phyloP scores from a whole-genome alignment of 2,329 filamentous ascomycete genomes.

The Endocalyx cinctus region DNA sequence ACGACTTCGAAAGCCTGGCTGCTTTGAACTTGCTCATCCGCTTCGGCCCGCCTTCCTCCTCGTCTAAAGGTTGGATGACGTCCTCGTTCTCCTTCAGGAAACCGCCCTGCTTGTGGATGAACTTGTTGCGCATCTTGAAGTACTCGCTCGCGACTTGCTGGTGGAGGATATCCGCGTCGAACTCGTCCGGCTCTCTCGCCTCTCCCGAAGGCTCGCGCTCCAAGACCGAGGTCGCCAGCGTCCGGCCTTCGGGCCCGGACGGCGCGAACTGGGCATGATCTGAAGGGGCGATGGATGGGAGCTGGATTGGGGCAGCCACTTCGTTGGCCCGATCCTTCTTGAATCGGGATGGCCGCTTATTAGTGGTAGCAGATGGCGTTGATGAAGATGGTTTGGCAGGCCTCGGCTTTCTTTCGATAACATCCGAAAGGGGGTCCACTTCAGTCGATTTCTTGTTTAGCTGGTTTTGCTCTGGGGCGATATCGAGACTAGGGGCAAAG shows the following conservation, averaged over 20 bases:
- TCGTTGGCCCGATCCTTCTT: constrained; percentile 35
- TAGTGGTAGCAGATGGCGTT: constrained; percentile 4
- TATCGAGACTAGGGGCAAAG: constrained; percentile 25
- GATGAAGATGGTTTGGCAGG: constrained; percentile 9
- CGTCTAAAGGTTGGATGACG: constrained; percentile 62
- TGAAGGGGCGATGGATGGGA: constrained; percentile 26
- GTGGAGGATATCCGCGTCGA: constrained; percentile 68
- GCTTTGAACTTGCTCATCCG: constrained; percentile 71
- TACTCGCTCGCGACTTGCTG: constrained; percentile 80
- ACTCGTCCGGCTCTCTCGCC: constrained; percentile 51
- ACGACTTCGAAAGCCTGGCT: constrained; percentile 56
- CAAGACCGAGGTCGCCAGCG: constrained; percentile 56
- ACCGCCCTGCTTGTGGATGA: constrained; percentile 79
- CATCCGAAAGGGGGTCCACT: constrained; percentile 47
- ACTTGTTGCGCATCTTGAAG: constrained; percentile 73
- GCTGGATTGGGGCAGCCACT: constrained; percentile 6
- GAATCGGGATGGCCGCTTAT: constrained; percentile 48
- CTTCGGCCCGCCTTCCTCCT: constrained; percentile 58
- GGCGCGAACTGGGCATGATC: constrained; percentile 38
- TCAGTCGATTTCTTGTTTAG: too few species aligned
- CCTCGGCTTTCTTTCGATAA: constrained; percentile 40
- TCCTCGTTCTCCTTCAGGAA: constrained; percentile 70
- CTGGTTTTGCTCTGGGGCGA: constrained; percentile 17
- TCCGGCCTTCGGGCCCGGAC: constrained; percentile 45
- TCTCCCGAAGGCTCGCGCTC: constrained; percentile 43